phyloP scores from a whole-genome alignment of 345 rosid species.

The Eucalyptus erythrocorys region DNA sequence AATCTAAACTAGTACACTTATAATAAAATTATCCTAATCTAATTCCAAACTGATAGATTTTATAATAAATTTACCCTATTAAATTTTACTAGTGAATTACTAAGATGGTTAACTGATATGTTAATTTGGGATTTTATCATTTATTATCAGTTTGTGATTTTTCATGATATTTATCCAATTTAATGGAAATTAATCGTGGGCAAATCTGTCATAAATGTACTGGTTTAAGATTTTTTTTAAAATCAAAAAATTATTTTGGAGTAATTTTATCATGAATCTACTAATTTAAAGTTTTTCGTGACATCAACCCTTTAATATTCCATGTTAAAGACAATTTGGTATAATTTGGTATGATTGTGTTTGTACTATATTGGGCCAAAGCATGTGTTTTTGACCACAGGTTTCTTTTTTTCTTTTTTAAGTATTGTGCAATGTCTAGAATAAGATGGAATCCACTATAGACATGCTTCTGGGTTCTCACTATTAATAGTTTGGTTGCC shows the following conservation, averaged over 20 bases:
- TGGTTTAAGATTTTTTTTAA: no score
- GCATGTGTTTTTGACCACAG: not conserved
- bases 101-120: accelerated
- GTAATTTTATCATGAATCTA: no score
- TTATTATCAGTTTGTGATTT: accelerated
- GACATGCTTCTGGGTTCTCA: accelerated
- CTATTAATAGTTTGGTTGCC: accelerated
- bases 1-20: no score
- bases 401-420: no score
- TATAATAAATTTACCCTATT: no score
- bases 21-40: no score
- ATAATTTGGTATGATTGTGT: no score
- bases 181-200: accelerated
- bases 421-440: not conserved
- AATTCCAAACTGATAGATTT: no score
- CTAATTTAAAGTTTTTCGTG: no score
- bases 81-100: accelerated
- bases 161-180: no score
- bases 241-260: accelerated
- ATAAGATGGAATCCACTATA: accelerated
- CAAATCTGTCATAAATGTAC: accelerated
- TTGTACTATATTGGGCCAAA: not conserved
- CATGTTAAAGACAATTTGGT: no score
- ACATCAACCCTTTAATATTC: no score
- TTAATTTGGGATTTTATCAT: accelerated